A percentile compares a stretch with the other conserved stretches of the same genome.
Conservation (phyloP, 306 rosid genomes). For the Aeschynomene evenia region DNA sequence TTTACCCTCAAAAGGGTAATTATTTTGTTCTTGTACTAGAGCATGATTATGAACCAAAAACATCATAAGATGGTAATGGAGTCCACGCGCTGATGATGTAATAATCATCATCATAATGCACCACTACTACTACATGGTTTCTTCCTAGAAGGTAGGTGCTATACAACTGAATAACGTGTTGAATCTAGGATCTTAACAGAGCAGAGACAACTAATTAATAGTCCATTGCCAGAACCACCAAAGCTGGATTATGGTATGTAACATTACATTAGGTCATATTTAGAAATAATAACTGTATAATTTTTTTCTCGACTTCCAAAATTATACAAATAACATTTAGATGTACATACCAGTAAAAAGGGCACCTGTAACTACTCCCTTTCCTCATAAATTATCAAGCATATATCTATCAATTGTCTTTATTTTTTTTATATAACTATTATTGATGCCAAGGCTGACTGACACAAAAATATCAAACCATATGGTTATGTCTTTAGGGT, state of each 20-base stretch:
- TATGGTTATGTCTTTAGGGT: neutral
- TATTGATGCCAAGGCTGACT: neutral
- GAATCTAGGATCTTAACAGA: neutral
- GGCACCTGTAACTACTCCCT: neutral
- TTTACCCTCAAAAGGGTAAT: no score
- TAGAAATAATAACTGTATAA: no score
- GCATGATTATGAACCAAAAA: no score
- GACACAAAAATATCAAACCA: neutral
- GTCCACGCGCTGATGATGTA: slow-evolving; percentile 23
- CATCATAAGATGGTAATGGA: neutral
- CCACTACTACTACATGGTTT: no score
- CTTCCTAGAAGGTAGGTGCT: neutral
- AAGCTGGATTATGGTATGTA: slow-evolving; percentile 14
- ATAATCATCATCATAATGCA: no score
- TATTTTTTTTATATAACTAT: neutral
- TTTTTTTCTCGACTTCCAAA: no score
- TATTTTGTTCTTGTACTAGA: no score
- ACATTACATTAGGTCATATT: no score
- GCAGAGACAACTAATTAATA: slow-evolving; percentile 14
- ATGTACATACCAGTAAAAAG: neutral
- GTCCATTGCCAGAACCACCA: slow-evolving; percentile 36
- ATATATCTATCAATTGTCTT: neutral
- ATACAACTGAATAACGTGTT: neutral
- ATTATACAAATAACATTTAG: no score
- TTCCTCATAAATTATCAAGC: neutral